Percentiles rank a stretch among this genome's conserved stretches.
Conservation (phyloP, 805 yeast genomes). For the Suhomyces faveliae region DNA sequence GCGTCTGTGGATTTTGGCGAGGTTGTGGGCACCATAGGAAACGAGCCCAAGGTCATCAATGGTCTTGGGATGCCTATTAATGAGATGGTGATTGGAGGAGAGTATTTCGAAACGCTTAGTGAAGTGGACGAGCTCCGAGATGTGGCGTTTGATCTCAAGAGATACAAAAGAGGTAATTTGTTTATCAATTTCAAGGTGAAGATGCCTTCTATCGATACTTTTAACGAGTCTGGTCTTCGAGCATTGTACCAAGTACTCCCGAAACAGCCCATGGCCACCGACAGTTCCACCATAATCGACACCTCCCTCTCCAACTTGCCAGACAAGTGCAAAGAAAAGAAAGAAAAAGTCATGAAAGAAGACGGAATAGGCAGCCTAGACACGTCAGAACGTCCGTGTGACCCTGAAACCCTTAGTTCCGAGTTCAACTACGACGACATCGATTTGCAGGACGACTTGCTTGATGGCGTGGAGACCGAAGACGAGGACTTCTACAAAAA, state of each 20-base stretch:
- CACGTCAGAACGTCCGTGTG: neutral
- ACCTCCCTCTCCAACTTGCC: neutral
- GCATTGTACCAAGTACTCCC: conserved; percentile 19
- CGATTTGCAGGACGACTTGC: conserved; percentile 17
- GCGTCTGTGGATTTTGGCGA: conserved; percentile 32
- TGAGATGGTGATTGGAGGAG: conserved; percentile 22
- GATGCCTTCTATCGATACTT: conserved; percentile 31
- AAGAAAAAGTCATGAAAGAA: neutral
- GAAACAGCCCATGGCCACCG: neutral
- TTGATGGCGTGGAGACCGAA: conserved; percentile 14
- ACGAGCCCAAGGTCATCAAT: conserved; percentile 46
- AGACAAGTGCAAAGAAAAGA: neutral
- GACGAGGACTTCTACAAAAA: conserved; percentile 18
- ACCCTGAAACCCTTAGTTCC: conserved; percentile 3
- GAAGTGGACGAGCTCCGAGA: conserved; percentile 16
- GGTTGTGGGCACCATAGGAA: conserved; percentile 53
- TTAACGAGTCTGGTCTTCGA: conserved; percentile 22
- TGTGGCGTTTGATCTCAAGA: conserved; percentile 18
- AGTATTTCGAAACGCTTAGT: conserved; percentile 22
- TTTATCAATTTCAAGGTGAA: conserved; percentile 39
- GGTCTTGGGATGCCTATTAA: conserved; percentile 64
- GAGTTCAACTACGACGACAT: conserved; percentile 19
- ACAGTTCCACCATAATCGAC: neutral
- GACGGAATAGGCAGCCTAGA: neutral
- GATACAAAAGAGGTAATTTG: conserved; percentile 33